Evolutionary conservation across 2,329 filamentous ascomycete genomes (phyloP).

Genomic region (Penicillium expansum): DNA sequence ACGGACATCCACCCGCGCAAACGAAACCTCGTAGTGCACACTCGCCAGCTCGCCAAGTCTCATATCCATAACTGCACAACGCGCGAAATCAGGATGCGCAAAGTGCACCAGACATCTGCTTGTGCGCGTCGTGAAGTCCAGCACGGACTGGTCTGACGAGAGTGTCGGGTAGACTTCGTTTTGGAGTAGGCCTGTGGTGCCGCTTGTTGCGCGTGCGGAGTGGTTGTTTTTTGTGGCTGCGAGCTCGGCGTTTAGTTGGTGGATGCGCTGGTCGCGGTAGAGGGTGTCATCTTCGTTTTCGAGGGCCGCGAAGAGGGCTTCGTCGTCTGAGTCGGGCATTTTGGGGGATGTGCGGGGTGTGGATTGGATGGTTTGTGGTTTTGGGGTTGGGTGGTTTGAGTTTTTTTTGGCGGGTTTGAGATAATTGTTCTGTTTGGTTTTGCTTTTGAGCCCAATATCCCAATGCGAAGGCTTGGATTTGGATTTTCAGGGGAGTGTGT

Average conservation of each 20-base stretch:
- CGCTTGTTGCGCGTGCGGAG: slow-evolving; percentile 32
- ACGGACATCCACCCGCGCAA: slow-evolving; percentile 47
- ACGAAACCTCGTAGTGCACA: slow-evolving; percentile 43
- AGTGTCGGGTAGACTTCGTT: slow-evolving; percentile 40
- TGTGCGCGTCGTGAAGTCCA: slow-evolving; percentile 60
- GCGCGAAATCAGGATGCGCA: slow-evolving; percentile 62
- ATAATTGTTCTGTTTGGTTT: not conserved
- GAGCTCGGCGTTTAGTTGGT: slow-evolving; percentile 59
- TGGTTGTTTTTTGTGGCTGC: slow-evolving; percentile 46
- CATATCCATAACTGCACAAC: slow-evolving; percentile 61
- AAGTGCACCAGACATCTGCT: slow-evolving; percentile 62
- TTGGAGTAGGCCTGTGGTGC: slow-evolving; percentile 24
- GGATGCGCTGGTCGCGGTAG: slow-evolving; percentile 57
- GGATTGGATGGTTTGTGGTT: not conserved
- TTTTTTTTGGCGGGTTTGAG: not conserved
- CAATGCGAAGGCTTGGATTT: not conserved
- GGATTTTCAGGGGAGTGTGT: slow-evolving; percentile 5
- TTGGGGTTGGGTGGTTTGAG: not conserved
- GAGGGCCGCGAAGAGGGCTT: slow-evolving; percentile 59
- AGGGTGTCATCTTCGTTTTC: slow-evolving; percentile 52
- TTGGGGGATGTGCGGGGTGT: slow-evolving; percentile 17
- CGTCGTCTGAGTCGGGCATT: slow-evolving; percentile 54
- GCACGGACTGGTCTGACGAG: slow-evolving; percentile 54
- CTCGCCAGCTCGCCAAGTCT: slow-evolving; percentile 51
- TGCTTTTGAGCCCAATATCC: not conserved